Conservation (phyloP, 176 grass and related monocot genomes). For the Microstegium vimineum region DNA sequence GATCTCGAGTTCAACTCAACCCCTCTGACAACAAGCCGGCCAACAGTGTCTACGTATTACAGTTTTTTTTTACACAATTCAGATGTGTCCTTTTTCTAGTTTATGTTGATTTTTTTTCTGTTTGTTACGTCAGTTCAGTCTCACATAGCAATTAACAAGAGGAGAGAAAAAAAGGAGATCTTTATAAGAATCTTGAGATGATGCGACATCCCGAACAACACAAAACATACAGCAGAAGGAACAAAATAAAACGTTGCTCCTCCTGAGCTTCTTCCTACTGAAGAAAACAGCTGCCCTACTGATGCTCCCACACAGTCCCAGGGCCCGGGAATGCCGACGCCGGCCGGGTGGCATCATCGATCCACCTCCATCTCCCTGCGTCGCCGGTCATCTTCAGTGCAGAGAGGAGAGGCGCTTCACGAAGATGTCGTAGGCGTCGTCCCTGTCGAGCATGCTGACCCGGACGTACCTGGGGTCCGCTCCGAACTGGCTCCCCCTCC, state of each 20-base stretch:
- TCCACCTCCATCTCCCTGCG: not conserved
- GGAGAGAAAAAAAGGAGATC: not conserved
- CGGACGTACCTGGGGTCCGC: slow-evolving; percentile 41
- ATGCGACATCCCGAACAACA: not conserved
- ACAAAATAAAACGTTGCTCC: slow-evolving; percentile 16
- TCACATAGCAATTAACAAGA: not conserved
- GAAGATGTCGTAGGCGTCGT: slow-evolving; percentile 57
- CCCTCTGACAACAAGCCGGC: too few relatives aligned
- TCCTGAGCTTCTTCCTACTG: not conserved
- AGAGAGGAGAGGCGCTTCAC: slow-evolving; percentile 44
- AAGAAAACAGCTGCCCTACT: not conserved
- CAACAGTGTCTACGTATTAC: too few relatives aligned
- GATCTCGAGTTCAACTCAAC: too few relatives aligned
- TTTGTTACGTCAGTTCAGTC: not conserved
- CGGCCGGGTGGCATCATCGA: not conserved
- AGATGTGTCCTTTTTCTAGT: not conserved
- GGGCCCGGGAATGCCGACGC: not conserved
- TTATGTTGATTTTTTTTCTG: not conserved
- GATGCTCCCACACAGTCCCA: slow-evolving; percentile 1
- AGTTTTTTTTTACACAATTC: too few relatives aligned
- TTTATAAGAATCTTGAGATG: not conserved
- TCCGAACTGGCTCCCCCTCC: slow-evolving; percentile 53
- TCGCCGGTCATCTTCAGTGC: not conserved
- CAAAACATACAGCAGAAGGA: not conserved
- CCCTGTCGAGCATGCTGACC: slow-evolving; percentile 76